Percentiles rank a stretch among this genome's conserved stretches.
These are phyloP conservation scores for Pseudozyma hubeiensis DNA, from an alignment of 1,284 basidiomycete species.

Conservation along the genomic window DNA sequence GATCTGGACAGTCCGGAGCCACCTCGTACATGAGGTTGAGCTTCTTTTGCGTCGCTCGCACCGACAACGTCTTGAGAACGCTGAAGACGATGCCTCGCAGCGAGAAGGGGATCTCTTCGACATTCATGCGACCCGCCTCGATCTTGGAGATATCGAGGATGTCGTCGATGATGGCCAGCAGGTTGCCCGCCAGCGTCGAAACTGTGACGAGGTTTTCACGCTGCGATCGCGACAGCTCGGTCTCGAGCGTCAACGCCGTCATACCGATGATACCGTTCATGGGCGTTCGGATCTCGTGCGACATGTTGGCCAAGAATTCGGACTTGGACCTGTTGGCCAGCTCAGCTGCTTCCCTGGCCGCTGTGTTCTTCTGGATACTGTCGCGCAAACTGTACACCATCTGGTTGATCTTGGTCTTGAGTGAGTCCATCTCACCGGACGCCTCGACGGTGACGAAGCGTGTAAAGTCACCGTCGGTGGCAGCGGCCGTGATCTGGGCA, in stretches of 20 bases:
- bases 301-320: conserved; percentile 77
- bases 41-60: conserved; percentile 96
- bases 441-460: conserved; percentile 99
- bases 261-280: conserved; percentile 89
- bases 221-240: conserved; percentile 86
- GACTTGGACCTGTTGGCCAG: conserved; percentile 91
- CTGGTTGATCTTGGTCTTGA: conserved; percentile 99
- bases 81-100: conserved; percentile 95
- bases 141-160: conserved; percentile 69
- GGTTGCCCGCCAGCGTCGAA: conserved; percentile 89
- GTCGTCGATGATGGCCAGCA: conserved; percentile 87
- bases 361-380: conserved; percentile 98
- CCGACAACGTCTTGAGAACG: conserved; percentile 97
- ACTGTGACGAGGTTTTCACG: conserved; percentile 95
- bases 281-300: conserved; percentile 69
- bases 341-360: conserved; percentile 96
- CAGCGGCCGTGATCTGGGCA: conserved; percentile 97
- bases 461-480: conserved; percentile 98
- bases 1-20: conserved; percentile 94
- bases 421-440: conserved; percentile 97
- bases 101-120: conserved; percentile 99
- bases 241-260: conserved; percentile 97
- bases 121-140: conserved; percentile 98
- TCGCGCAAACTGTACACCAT: conserved; percentile 99
- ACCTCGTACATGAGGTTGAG: conserved; percentile 97